Percentiles rank a stretch among this genome's conserved stretches.
Conservation (phyloP, 2,329 filamentous ascomycete genomes). For the Teratosphaeria nubilosa region DNA sequence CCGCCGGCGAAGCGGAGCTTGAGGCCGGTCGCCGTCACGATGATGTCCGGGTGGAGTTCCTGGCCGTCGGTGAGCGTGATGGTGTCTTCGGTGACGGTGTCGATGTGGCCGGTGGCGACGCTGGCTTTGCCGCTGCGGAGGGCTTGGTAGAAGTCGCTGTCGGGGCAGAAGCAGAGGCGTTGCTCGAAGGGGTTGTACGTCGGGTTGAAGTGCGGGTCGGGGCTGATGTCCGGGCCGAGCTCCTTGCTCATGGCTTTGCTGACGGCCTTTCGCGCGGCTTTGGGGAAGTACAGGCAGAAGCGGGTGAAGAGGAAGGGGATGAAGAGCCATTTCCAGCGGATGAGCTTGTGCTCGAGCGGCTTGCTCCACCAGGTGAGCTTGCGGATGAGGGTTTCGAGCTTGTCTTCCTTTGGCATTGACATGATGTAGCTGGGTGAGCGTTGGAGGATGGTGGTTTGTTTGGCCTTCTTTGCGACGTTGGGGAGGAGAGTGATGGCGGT, state of each 20-base stretch:
- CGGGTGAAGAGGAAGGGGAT: constrained; percentile 24
- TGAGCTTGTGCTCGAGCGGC: constrained; percentile 19
- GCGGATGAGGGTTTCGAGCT: constrained; percentile 16
- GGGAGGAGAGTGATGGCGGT: constrained; percentile 72
- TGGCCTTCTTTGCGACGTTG: constrained; percentile 53
- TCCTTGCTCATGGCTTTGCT: constrained; percentile 33
- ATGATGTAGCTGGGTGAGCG: constrained; percentile 58
- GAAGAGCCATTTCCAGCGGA: constrained; percentile 28
- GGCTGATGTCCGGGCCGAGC: constrained; percentile 37
- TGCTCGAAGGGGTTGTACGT: constrained; percentile 53
- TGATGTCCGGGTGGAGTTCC: constrained; percentile 48
- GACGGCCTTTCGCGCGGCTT: constrained; percentile 25
- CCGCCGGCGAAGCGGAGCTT: constrained; percentile 45
- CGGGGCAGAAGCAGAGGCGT: constrained; percentile 59
- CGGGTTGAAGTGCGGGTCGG: constrained; percentile 34
- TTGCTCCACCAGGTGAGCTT: constrained; percentile 14
- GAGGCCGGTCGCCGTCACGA: constrained; percentile 56
- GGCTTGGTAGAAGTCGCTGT: constrained; percentile 49
- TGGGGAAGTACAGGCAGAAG: constrained; percentile 25
- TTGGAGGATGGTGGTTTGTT: constrained; percentile 68
- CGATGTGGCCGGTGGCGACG: constrained; percentile 47
- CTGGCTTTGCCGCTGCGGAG: constrained; percentile 42
- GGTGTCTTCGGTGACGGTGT: constrained; percentile 38
- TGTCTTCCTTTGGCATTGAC: constrained; percentile 19
- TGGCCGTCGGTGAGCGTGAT: constrained; percentile 36